Evolutionary conservation across 441 rosid genomes (phyloP).

Genomic region (Gossypium laxum): DNA sequence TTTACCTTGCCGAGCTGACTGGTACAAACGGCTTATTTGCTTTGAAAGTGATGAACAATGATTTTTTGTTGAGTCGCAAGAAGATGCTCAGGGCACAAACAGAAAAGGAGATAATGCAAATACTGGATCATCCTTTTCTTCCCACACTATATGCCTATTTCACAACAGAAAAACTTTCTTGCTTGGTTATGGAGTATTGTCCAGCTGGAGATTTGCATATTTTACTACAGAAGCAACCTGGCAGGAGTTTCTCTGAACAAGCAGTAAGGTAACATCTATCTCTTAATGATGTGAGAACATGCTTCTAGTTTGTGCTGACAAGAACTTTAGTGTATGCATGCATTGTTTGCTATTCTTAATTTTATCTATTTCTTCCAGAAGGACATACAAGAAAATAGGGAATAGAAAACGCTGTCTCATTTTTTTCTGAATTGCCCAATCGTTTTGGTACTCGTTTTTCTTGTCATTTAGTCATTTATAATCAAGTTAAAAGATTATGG

Average conservation of each 20-base stretch:
- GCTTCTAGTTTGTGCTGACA: not conserved
- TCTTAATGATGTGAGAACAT: conserved; percentile 4
- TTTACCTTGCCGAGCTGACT: conserved; percentile 63
- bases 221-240: conserved; percentile 58
- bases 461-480: not conserved
- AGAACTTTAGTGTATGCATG: not conserved
- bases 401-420: not conserved
- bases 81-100: conserved; percentile 66
- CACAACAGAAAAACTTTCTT: conserved; percentile 51
- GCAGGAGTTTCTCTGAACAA: conserved; percentile 57
- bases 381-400: not conserved
- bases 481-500: not conserved
- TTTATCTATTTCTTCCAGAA: not conserved
- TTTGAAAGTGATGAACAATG: conserved; percentile 67
- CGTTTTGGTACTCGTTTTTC: not conserved
- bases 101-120: conserved; percentile 66
- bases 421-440: conserved; percentile 20
- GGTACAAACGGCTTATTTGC: conserved; percentile 56
- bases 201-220: conserved; percentile 82
- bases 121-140: conserved; percentile 80
- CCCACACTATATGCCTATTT: conserved; percentile 65
- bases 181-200: conserved; percentile 78
- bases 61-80: conserved; percentile 55
- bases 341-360: not conserved
- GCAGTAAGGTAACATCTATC: conserved; percentile 43